Base-by-base conservation (phyloP, 768 basidiomycete species). In the Boletellus sp. region DNA sequence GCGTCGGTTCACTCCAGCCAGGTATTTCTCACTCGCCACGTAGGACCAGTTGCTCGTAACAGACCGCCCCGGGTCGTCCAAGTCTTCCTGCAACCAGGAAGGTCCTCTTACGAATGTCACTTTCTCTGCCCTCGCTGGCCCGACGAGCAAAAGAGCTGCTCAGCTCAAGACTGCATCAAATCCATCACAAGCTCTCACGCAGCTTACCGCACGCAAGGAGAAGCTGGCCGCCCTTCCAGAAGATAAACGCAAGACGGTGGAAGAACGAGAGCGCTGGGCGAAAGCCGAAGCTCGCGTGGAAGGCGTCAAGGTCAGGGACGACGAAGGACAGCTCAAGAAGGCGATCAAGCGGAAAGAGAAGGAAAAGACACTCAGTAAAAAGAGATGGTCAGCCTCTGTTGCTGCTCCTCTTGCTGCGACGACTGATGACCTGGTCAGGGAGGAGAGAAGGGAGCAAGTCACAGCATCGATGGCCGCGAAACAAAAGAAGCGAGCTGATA, bases 281-380 rank as follows among this genome's bases (percentile, higher is more conserved):
- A 95, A 94, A 70, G 93, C 94, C 0, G 83, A 85, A 62, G 84
- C 90, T 26, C 78, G 91, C 42, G 73, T 96, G 51, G 90, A 90
- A 47, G 96, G 96, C 2, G 85, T 85, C 42, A 99, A 97, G 69
- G 84, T 99, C 26, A 80, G 80, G 42, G 96, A 98, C 59, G 90
- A 94, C 58, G 91, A 92, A 64, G 65, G 58, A 1, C 73, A 85
- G 39, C 67, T 99, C 61, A 97, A 95, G 74, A 97, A 96, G 73
- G 93, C 93, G 36, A 83, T 81, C 8, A 98, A 96, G 75, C 75
- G 90, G 66, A 85, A 90, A 55, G 95, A 96, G 70, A 94, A 95
- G 68, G 84, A 84, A 58, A 97, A 97, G 66, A 60, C 52, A 20
- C 94, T 90, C 73, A 83, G 84, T 51, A 90, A 88, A 66, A 88